Percentiles rank a stretch among this genome's conserved stretches.
Conservation (phyloP, 352 stramenopile genomes). For the Phytophthora nicotianae region DNA sequence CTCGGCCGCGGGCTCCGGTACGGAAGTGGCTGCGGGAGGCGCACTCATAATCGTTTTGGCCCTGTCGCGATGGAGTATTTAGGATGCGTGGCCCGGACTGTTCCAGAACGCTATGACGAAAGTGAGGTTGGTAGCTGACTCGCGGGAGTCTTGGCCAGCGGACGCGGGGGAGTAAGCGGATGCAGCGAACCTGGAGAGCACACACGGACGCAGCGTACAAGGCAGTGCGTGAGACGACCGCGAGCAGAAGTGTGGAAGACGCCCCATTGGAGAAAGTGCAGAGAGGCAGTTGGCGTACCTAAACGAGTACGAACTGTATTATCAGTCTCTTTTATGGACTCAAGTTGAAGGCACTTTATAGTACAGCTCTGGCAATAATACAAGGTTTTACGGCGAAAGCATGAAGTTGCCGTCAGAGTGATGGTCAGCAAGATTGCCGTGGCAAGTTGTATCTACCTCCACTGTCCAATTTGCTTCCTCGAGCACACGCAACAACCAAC, state of each 20-base stretch:
- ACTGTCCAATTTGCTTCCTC: slow-evolving; percentile 13
- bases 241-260: slow-evolving; percentile 1
- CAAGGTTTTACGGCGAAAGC: too few relatives aligned
- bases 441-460: background rate
- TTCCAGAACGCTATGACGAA: slow-evolving; percentile 4
- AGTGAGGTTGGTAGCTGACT: background rate
- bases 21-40: background rate
- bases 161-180: background rate
- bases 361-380: too few relatives aligned
- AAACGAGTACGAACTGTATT: background rate
- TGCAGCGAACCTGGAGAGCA: slow-evolving; percentile 3
- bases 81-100: background rate
- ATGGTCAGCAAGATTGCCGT: slow-evolving; percentile 5
- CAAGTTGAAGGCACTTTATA: slow-evolving; percentile 2
- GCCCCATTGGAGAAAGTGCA: background rate
- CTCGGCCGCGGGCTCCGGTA: slow-evolving; percentile 30
- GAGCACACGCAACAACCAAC: background rate
- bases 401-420: slow-evolving; percentile 4
- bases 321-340: background rate
- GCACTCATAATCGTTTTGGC: slow-evolving; percentile 7
- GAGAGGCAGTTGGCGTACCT: slow-evolving; percentile 4
- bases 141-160: background rate
- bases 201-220: slow-evolving; percentile 3
- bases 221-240: background rate
- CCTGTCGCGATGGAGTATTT: background rate